These are phyloP conservation scores for Plasmodium gonderi DNA, from an alignment of 169 alveolate genomes.

Conservation along the genomic window DNA sequence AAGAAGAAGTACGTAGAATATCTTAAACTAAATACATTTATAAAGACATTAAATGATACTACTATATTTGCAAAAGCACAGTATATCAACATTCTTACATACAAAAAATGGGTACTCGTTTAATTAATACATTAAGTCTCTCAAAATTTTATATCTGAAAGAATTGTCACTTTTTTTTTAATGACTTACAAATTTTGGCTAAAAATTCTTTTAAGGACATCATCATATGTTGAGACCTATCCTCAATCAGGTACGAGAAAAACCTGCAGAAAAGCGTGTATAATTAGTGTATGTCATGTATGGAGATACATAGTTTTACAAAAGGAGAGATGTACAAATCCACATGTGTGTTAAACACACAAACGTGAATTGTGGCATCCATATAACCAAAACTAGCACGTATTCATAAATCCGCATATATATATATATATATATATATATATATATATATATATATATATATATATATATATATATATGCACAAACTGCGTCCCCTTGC, in stretches of 20 bases:
- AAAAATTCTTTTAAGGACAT: slow-evolving; percentile 82
- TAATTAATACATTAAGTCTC: neutral
- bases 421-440: neutral
- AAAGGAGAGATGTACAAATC: neutral
- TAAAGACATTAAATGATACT: neutral
- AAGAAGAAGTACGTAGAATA: neutral
- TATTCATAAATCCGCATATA: neutral
- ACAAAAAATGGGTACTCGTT: neutral
- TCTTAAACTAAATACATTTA: neutral
- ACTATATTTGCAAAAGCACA: neutral
- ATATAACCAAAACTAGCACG: no score
- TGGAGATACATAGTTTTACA: neutral
- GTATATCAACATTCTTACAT: neutral
- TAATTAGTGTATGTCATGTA: no score
- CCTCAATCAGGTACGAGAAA: slow-evolving; percentile 82
- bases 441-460: neutral
- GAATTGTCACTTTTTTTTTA: neutral
- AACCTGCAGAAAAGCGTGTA: slow-evolving; percentile 45
- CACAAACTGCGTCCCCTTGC: neutral
- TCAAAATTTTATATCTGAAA: neutral
- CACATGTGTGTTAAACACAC: no score
- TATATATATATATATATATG: neutral
- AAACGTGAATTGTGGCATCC: neutral
- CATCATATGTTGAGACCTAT: slow-evolving; percentile 86
- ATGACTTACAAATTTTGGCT: slow-evolving; percentile 73